Evolutionary conservation across 2,329 filamentous ascomycete genomes (phyloP), one percentile per base, ranked within the genome.

Genomic region (Penicillium griseofulvum): DNA sequence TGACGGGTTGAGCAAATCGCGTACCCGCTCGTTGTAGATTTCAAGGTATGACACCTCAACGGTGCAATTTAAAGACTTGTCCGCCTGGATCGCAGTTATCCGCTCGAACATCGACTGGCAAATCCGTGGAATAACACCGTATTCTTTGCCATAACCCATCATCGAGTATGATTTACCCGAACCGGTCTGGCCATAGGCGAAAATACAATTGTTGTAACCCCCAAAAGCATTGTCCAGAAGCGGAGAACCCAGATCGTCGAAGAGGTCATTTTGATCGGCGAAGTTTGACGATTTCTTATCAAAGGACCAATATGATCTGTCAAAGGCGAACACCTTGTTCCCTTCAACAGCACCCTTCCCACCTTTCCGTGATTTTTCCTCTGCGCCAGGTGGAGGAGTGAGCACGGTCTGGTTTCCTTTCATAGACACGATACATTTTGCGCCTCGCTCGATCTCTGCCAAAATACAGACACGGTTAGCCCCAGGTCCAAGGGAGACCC

Each of bases 171-270:
- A 97, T 78, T 99, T 99, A 76, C 94, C 94, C 1, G 94, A 97
- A 64, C 94, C 94, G 2, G 94, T 99, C 79, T 99, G 94, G 17
- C 94, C 94, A 71, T 99, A 99, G 14, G 94, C 94, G 72, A 99
- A 99, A 70, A 99, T 99, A 81, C 94, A 99, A 75, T 97, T 99
- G 81, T 99, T 97, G 80, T 97, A 99, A 42, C 94, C 94, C 68
- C 93, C 86, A 71, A 99, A 99, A 17, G 94, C 94, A 83, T 99
- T 99, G 78, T 99, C 93, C 64, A 99, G 83, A 55, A 99, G 82
- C 50, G 94, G 94, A 65, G 86, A 85, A 59, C 94, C 94, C 60
- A 99, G 78, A 71, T 97, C 94, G 51, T 86, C 82, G 73, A 96
- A 95, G 17, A 99, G 81, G 69, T 94, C 84, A 57, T 93, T 88